Base-by-base conservation (phyloP, 2,329 filamentous ascomycete genomes). In the Microthyrium microscopicum region DNA sequence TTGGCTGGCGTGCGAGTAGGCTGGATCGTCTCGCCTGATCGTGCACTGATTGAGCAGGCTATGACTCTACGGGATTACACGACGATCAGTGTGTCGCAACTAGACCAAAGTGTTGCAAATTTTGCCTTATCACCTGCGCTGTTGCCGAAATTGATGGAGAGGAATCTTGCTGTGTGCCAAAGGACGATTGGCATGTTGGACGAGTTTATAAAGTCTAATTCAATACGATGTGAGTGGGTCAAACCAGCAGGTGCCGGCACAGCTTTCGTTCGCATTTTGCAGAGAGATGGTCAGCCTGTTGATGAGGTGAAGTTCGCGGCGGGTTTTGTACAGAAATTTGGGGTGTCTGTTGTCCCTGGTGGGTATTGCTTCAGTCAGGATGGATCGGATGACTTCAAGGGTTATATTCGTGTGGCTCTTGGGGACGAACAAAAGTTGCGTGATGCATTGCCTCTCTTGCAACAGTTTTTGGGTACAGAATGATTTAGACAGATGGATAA, bases 291-390 rank as follows among this genome's bases (percentile, higher is more conserved):
- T 12, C 15, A 18, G 8, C 15, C 18, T 31, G 29, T 31, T 8
- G 29, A 31, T 15, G 29, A 31, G 6, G 29, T 31, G 6, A 19
- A 31, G 9, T 31, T 31, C 29, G n/a, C n/a, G n/a, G n/a, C n/a
- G n/a, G n/a, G n/a, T n/a, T n/a, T n/a, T n/a, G n/a, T n/a, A n/a
- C n/a, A n/a, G n/a, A n/a, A n/a, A n/a, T n/a, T n/a, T n/a, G n/a
- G n/a, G n/a, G n/a, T n/a, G n/a, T n/a, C n/a, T n/a, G n/a, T n/a
- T n/a, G n/a, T n/a, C n/a, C n/a, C n/a, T n/a, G n/a, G n/a, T n/a
- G n/a, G n/a, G n/a, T n/a, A n/a, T n/a, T n/a, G n/a, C n/a, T n/a
- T n/a, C n/a, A n/a, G n/a, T n/a, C n/a, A n/a, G n/a, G n/a, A n/a
- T n/a, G n/a, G n/a, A n/a, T n/a, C n/a, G n/a, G n/a, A n/a, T n/a